Percentiles rank a stretch among this genome's conserved stretches.
Evolutionary conservation across 2,329 filamentous ascomycete species (phyloP).

Genomic region (Curvularia sp.): DNA sequence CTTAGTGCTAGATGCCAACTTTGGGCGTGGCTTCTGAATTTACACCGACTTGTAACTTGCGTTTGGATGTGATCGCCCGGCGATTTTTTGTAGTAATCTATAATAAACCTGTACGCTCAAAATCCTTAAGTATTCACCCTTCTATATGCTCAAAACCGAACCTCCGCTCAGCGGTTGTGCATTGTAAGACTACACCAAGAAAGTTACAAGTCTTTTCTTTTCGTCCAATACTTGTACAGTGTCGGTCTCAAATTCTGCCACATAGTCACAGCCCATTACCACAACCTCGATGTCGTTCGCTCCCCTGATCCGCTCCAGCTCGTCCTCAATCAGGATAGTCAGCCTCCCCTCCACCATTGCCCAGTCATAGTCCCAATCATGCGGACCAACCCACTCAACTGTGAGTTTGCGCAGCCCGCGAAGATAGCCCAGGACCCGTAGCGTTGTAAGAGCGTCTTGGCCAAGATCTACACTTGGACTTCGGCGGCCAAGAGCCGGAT

Average conservation of each 20-base stretch:
- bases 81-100: not conserved
- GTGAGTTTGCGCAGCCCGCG: not conserved
- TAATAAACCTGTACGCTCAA: not conserved
- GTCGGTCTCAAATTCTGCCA: not conserved
- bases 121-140: not conserved
- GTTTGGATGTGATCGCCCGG: not conserved
- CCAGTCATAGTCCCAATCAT: not conserved
- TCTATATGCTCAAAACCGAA: not conserved
- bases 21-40: not conserved
- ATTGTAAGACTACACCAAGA: not conserved
- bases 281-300: not conserved
- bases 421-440: not conserved
- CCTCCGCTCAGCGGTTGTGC: not conserved
- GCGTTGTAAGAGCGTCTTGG: not conserved
- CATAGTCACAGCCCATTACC: not conserved
- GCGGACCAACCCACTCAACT: slow-evolving; percentile 2
- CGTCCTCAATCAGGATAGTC: not conserved
- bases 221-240: not conserved
- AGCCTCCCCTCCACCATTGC: not conserved
- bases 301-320: slow-evolving; percentile 1
- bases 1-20: not conserved
- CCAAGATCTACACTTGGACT: slow-evolving; percentile 1
- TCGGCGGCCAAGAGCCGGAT: not conserved
- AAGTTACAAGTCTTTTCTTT: not conserved
- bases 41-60: not conserved